Conservation (phyloP, 768 basidiomycete species). For the Boletus reticulatus region DNA sequence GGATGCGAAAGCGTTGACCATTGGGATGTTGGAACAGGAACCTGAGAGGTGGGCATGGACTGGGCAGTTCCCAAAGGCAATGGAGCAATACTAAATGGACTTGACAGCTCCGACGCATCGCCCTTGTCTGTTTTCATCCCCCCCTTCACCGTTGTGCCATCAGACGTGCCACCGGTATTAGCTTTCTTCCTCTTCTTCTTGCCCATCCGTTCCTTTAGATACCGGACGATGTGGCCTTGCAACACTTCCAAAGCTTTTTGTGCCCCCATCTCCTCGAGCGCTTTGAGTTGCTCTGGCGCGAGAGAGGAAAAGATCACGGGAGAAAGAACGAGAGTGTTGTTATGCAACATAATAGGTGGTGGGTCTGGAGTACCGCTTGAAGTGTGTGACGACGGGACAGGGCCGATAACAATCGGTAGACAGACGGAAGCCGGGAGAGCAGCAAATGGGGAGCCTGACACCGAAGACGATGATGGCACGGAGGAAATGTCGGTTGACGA, state of each 20-base stretch:
- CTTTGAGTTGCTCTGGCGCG: slow-evolving; percentile 66
- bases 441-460: slow-evolving; percentile 23
- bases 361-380: slow-evolving; percentile 43
- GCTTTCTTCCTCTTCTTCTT: slow-evolving; percentile 39
- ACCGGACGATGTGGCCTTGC: slow-evolving; percentile 82
- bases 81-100: slow-evolving; percentile 49
- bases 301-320: slow-evolving; percentile 83
- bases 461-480: slow-evolving; percentile 1
- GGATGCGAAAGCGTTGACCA: background rate
- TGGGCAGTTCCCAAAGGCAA: slow-evolving; percentile 28
- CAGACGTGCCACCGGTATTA: slow-evolving; percentile 31
- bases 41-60: background rate
- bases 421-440: slow-evolving; percentile 46
- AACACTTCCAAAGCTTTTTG: slow-evolving; percentile 78
- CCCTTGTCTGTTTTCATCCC: slow-evolving; percentile 39
- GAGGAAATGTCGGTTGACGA: slow-evolving; percentile 17
- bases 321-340: slow-evolving; percentile 80
- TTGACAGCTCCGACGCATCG: slow-evolving; percentile 25
- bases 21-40: background rate
- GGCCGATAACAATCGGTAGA: slow-evolving; percentile 75
- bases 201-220: slow-evolving; percentile 69
- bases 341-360: slow-evolving; percentile 75
- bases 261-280: slow-evolving; percentile 78
- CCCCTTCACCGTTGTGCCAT: slow-evolving; percentile 40
- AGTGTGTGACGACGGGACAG: slow-evolving; percentile 64